Evolutionary conservation across 257 asterid species (phyloP), one percentile per base, ranked within the genome.

Genomic region (Primulina huaijiensis): DNA sequence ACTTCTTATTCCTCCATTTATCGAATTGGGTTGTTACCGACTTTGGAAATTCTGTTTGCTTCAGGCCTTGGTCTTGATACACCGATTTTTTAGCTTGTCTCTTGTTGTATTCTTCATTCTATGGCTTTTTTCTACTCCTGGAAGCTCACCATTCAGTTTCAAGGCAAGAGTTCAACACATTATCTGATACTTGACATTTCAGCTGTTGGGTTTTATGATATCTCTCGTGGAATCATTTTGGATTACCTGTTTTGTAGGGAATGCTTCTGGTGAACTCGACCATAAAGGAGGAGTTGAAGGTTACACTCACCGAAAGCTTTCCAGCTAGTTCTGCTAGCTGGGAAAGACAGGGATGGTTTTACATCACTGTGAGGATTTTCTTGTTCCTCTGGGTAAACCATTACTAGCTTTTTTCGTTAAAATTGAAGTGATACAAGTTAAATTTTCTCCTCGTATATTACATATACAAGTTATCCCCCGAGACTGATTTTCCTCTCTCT

Each of bases 311-410:
- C 78, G 86, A 84, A 70, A 72, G 75, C 38, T 61, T 57, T 75
- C 74, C 87, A 25, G 73, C 82, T 66, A 70, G 78, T 66, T 73
- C 85, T 58, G 81, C 81, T 72, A 86, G 80, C 72, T 87, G 95
- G 96, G 86, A 82, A 60, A 69, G 76, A 73, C 90, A 85, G 68
- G 99, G 97, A 69, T 85, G 91, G 95, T 87, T 87, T 72, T 94
- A 85, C 78, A 81, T 85, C 72, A 72, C 89, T 20, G 97, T 94
- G 75, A 88, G 99, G 83, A 76, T 91, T 76, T 82, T 85, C 76
- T 71, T 94, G 80, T 94, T 91, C 82, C 99, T 94, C 72, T 94
- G 99, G 99, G 99, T 93, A 87, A 75, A 60, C 46, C 67, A 68
- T 58, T 57, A 62, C 77, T 73, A 52, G 12, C 71, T 71, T 73